These are phyloP conservation scores for Fragosphaeria purpurea DNA, from an alignment of 2,329 filamentous ascomycete genomes.

Conservation along the genomic window DNA sequence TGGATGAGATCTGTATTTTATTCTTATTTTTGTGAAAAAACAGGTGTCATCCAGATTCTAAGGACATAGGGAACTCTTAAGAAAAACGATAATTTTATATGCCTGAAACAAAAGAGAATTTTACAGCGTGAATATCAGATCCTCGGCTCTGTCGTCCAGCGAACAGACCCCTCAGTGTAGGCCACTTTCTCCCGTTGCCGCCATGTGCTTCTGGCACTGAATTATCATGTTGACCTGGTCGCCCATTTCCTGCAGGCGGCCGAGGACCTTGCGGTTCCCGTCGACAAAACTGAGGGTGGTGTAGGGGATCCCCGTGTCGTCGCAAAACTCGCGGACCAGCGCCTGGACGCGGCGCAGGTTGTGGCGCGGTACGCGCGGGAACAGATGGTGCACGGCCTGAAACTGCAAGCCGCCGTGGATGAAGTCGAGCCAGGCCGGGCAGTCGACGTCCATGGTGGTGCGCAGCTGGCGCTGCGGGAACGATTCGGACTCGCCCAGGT, in stretches of 20 bases:
- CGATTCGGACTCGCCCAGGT: conserved; percentile 54
- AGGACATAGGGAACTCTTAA: too few relatives aligned
- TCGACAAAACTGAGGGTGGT: conserved; percentile 50
- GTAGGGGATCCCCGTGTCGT: conserved; percentile 55
- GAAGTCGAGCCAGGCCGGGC: conserved; percentile 61
- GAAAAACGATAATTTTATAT: too few relatives aligned
- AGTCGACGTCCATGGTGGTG: conserved; percentile 66
- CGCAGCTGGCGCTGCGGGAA: conserved; percentile 61
- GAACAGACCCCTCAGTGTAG: conserved; percentile 17
- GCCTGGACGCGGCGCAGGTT: conserved; percentile 53
- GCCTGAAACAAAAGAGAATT: too few relatives aligned
- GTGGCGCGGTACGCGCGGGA: conserved; percentile 57
- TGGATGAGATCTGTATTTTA: too few relatives aligned
- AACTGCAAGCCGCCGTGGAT: conserved; percentile 65
- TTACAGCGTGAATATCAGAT: too few relatives aligned
- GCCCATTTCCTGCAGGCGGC: conserved; percentile 44
- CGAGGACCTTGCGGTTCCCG: conserved; percentile 45
- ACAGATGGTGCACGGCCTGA: conserved; percentile 61
- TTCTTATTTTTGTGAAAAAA: too few relatives aligned
- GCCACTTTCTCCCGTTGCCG: conserved; percentile 34
- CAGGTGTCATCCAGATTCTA: too few relatives aligned
- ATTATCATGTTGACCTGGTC: conserved; percentile 51
- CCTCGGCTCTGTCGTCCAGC: too few relatives aligned
- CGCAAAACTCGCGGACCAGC: conserved; percentile 52
- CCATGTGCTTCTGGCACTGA: conserved; percentile 45